Base-by-base conservation (phyloP, 371 early-diverging fungal genomes). In the Mucor lusitanicus region DNA sequence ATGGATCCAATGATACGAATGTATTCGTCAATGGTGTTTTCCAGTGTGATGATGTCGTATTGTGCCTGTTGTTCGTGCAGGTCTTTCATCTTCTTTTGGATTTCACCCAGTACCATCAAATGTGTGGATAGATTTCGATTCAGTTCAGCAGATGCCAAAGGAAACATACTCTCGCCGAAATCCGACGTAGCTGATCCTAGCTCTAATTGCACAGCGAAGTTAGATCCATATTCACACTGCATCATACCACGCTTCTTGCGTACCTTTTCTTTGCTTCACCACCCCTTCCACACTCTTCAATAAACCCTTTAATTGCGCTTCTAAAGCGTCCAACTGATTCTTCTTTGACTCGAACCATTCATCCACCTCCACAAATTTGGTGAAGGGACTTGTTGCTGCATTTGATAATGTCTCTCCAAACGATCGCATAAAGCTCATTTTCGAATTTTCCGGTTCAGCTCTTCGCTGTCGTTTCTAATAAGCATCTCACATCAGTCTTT, bases 1-100 rank as follows among this genome's bases (percentile, higher is more conserved):
- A 93, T 91, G 0, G 94, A 90, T 4, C 89, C 91, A 63, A 95
- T 92, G 64, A 92, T 86, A n/a, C 95, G 90, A 67, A 95, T 86
- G 69, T 96, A 93, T 71, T 95, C 95, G 67, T 95, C 95, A 46
- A 92, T 90, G 0, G 91, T 94, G 53, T 90, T 85, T 73, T 88
- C 91, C 57, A 95, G 71, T 4, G 91, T 86, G 17, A 84, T 71
- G 15, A 93, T 82, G 75, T 96, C 95, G 59, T 85, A 80, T 13
- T 87, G 88, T 9, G 82, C 84, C 73, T 92, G 92, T 35, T 84
- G 75, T 53, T 91, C 91, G 67, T 94, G 93, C 28, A 97, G 61
- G 28, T 86, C 89, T 68, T 87, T 87, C 73, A 96, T 85, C 60
- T 88, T 80, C 71, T 91, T 90, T 65, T 95, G 95, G 61, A 96